Base-by-base conservation (phyloP, 2,329 filamentous ascomycete genomes). In the Beauveria sp. region DNA sequence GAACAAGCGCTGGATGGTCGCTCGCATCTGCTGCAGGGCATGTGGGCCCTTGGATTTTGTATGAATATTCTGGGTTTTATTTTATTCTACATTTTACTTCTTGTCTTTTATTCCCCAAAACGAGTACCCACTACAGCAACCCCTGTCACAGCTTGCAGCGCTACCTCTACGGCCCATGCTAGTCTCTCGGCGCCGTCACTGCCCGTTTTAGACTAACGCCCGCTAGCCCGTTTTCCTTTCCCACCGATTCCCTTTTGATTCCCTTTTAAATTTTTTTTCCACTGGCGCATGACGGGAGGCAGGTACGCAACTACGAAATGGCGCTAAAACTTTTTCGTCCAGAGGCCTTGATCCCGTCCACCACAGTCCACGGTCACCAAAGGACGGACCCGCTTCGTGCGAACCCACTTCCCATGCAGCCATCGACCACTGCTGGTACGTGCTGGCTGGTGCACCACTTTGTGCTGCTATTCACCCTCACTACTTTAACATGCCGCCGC, bases 261-360 rank as follows among this genome's bases (percentile, higher is more conserved):
- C 22, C 30, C 22, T 47, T n/a, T 57, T 16, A n/a, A 30, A 28
- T 49, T 30, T 56, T 20, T 58, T 26, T 42, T 24, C n/a, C n/a
- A 46, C 16, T 14, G 47, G 26, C 58, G 58, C 58, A 60, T 60
- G 58, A 60, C 42, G 42, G 58, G 28, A 60, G 58, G 58, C 58
- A 60, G 58, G 58, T 60, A 60, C 58, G 43, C 57, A 52, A n/a
- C 28, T 50, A 18, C 42, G 22, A 16, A 51, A n/a, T 2, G 47
- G 38, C 59, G 59, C 52, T 51, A 61, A 61, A 55, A 61, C 58
- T 53, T 49, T 47, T 26, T 52, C 24, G 60, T 62, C 52, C 51
- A 45, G 26, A 24, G 53, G 8, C 46, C 47, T 51, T 30, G 12
- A 43, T 54, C 40, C 50, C 30, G 58, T 45, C 34, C 22, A 28